Evolutionary conservation across 805 yeast species (phyloP).

Genomic region (Scheffersomyces ergatensis): DNA sequence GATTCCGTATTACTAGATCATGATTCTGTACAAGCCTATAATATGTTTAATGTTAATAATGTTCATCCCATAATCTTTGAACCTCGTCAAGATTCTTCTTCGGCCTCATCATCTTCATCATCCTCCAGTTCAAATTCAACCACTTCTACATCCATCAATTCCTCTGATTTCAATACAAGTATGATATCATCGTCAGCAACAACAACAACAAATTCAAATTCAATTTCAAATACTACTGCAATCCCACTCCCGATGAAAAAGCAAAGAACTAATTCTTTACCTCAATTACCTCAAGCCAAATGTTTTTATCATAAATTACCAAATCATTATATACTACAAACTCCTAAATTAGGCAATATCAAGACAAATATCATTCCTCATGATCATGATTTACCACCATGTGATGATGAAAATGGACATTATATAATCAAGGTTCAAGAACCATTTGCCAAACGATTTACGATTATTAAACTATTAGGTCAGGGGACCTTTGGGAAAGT

Average conservation of each 20-base stretch:
- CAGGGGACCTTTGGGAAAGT: slow-evolving; percentile 95
- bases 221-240: not conserved
- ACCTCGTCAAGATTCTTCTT: not conserved
- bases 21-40: slow-evolving; percentile 41
- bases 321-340: slow-evolving; percentile 29
- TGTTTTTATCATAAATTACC: slow-evolving; percentile 41
- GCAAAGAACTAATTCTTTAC: slow-evolving; percentile 41
- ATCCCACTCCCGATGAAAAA: slow-evolving; percentile 20
- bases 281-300: slow-evolving; percentile 43
- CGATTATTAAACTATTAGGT: slow-evolving; percentile 68
- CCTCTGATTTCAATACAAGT: not conserved
- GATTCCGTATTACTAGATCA: slow-evolving; percentile 36
- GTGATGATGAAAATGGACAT: slow-evolving; percentile 74
- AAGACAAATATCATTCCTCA: slow-evolving; percentile 39
- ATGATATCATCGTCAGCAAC: not conserved
- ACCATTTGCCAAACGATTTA: slow-evolving; percentile 71
- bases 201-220: not conserved
- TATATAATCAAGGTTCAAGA: slow-evolving; percentile 61
- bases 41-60: slow-evolving; percentile 41
- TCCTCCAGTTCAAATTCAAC: not conserved
- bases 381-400: slow-evolving; percentile 30
- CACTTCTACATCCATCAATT: not conserved
- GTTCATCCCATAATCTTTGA: not conserved
- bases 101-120: not conserved
- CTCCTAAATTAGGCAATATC: slow-evolving; percentile 37